A percentile compares a stretch with the other conserved stretches of the same genome.
Evolutionary conservation across 2,329 filamentous ascomycete species (phyloP).

Genomic region (Fusarium proliferatum): DNA sequence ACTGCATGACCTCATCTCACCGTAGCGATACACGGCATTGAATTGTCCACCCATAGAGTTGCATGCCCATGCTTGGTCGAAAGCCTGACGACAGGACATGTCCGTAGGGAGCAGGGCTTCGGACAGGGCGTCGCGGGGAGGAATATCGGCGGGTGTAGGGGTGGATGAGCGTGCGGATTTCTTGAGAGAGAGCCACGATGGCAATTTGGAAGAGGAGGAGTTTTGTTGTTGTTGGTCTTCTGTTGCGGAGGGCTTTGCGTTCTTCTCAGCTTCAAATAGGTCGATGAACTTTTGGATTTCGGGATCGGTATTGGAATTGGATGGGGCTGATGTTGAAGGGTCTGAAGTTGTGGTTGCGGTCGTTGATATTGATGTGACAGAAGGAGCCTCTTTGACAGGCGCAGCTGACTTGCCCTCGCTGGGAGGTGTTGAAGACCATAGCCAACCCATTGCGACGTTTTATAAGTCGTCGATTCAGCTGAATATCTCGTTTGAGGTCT

Average conservation of each 20-base stretch:
- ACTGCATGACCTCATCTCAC: conserved; percentile 78
- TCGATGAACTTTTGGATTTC: conserved; percentile 67
- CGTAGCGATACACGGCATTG: conserved; percentile 90
- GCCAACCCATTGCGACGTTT: conserved; percentile 67
- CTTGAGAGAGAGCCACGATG: conserved; percentile 52
- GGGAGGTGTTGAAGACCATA: conserved; percentile 61
- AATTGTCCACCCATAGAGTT: conserved; percentile 92
- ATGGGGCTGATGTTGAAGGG: conserved; percentile 14
- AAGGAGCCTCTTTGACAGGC: conserved; percentile 38
- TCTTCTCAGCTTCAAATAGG: conserved; percentile 54
- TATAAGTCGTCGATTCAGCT: background rate
- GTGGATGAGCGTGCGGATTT: conserved; percentile 44
- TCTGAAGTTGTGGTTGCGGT: conserved; percentile 26
- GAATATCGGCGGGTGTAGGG: conserved; percentile 37
- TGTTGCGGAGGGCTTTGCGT: conserved; percentile 35
- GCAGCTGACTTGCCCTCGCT: conserved; percentile 39
- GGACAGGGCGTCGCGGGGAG: conserved; percentile 61
- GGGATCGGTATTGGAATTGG: conserved; percentile 54
- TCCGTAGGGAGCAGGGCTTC: conserved; percentile 79
- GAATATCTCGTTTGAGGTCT: background rate
- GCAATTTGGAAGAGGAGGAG: conserved; percentile 46
- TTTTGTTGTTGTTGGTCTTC: conserved; percentile 30
- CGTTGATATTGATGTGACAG: conserved; percentile 37
- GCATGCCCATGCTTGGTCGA: conserved; percentile 95
- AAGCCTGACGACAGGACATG: conserved; percentile 90